phyloP scores from a whole-genome alignment of 495 filamentous ascomycete genomes.

The Penicillium bovifimosum region DNA sequence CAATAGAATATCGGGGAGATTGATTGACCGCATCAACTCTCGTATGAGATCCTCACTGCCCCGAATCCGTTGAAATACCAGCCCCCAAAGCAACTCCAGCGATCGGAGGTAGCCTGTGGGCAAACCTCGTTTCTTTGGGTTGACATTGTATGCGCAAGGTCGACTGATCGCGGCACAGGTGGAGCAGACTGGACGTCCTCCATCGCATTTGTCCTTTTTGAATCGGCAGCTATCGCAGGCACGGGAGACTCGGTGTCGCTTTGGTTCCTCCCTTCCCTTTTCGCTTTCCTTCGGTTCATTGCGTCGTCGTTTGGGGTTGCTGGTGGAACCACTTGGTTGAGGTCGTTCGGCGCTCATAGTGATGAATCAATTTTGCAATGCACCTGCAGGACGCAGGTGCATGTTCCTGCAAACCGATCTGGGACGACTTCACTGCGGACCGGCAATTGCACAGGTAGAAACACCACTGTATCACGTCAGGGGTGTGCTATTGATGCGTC shows the following conservation, averaged over 20 bases:
- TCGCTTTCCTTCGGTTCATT: constrained; percentile 30
- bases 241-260: constrained; percentile 51
- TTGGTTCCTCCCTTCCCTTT: constrained; percentile 29
- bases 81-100: constrained; percentile 37
- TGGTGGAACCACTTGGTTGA: constrained; percentile 28
- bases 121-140: constrained; percentile 61
- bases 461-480: constrained; percentile 17
- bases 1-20: constrained; percentile 39
- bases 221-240: constrained; percentile 65
- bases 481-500: too few relatives aligned
- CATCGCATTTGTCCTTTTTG: constrained; percentile 64
- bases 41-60: constrained; percentile 43
- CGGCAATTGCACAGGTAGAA: constrained; percentile 9
- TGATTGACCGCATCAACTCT: constrained; percentile 33
- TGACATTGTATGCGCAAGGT: constrained; percentile 60
- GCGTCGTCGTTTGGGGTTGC: constrained; percentile 34
- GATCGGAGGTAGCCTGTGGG: constrained; percentile 42
- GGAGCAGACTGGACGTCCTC: constrained; percentile 54
- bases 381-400: constrained; percentile 29
- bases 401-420: constrained; percentile 28
- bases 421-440: constrained; percentile 37
- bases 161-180: constrained; percentile 57
- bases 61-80: constrained; percentile 39
- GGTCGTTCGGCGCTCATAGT: constrained; percentile 43
- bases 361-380: constrained; percentile 33